phyloP scores from a whole-genome alignment of 2,329 filamentous ascomycete genomes.

The Sarocladiaceae sp. region DNA sequence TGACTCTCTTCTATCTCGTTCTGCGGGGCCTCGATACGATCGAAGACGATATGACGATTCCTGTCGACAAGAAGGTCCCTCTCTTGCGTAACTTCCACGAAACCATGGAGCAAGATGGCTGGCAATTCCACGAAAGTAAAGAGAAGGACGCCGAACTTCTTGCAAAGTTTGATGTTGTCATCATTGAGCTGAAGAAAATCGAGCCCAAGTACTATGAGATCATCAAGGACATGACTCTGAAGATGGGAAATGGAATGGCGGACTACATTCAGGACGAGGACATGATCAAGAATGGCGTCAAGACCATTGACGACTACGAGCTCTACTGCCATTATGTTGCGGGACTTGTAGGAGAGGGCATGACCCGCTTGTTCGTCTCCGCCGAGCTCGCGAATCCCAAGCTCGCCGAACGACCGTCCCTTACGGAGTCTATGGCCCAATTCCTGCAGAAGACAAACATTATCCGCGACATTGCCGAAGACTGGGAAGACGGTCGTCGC shows the following conservation, averaged over 20 bases:
- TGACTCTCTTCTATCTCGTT: conserved; percentile 88
- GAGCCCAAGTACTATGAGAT: conserved; percentile 81
- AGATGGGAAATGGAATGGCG: conserved; percentile 99
- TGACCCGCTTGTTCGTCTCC: conserved; percentile 86
- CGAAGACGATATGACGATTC: conserved; percentile 96
- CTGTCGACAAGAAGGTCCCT: conserved; percentile 77
- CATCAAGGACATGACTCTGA: conserved; percentile 85
- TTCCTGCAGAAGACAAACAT: conserved; percentile 99
- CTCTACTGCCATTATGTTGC: conserved; percentile 97
- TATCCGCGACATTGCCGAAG: conserved; percentile 90
- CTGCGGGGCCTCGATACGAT: conserved; percentile 95
- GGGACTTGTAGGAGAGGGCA: conserved; percentile 93
- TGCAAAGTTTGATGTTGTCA: conserved; percentile 85
- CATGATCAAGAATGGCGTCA: conserved; percentile 72
- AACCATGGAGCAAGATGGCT: conserved; percentile 76
- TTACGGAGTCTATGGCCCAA: conserved; percentile 94
- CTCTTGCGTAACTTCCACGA: conserved; percentile 78
- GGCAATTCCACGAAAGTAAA: conserved; percentile 84
- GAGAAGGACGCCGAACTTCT: conserved; percentile 94
- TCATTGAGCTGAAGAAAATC: conserved; percentile 82
- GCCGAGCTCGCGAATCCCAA: conserved; percentile 82
- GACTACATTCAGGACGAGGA: conserved; percentile 87
- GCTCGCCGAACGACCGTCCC: conserved; percentile 69
- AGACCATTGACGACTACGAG: conserved; percentile 86
- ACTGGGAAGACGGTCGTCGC: conserved; percentile 78